Evolutionary conservation across 164 flowering plant genomes (phyloP), one percentile per base, ranked within the genome.

Genomic region (Magnolia sinica): DNA sequence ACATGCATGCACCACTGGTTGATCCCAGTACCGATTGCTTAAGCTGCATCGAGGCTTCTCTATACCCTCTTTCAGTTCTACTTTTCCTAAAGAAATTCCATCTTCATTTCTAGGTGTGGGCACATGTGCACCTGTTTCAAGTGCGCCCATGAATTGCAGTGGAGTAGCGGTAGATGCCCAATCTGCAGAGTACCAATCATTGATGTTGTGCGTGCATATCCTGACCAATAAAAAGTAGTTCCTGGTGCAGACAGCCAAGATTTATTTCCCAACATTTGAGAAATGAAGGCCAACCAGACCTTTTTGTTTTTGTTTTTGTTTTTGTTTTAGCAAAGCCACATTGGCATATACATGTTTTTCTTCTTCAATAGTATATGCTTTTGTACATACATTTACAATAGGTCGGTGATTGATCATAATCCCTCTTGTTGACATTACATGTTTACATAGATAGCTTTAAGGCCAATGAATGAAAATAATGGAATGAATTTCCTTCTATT

Each of bases 121-220:
- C 98, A 95, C 85, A 93, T 95, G 98, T 95, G 98, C 82, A 88
- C 97, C n/a, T 95, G 98, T 81, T 87, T 89, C 78, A 87, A 86
- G 71, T 95, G 98, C 77, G 97, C 92, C 1, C 86, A 91, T 51
- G 97, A 93, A 77, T 76, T 95, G 91, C 97, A 87, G 77, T 86
- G 89, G 91, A 85, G 86, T 51, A 85, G 87, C 67, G 89, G 95
- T 45, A 90, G 78, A 77, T 95, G 98, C 74, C 98, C 98, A 1
- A 85, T 93, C 63, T 93, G 98, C 68, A 83, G 86, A 75, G 90
- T 92, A 77, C 87, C 90, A 16, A 91, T 95, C 37, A 61, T 85
- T 55, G 98, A 95, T 77, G 89, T 93, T n/a, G 97, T 95, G 72
- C 89, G 88, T 3, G 90, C 90, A 37, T 85, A 83, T 58, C 11